Conservation (phyloP, 495 filamentous ascomycete genomes). For the Lasiosphaeris hirsuta region DNA sequence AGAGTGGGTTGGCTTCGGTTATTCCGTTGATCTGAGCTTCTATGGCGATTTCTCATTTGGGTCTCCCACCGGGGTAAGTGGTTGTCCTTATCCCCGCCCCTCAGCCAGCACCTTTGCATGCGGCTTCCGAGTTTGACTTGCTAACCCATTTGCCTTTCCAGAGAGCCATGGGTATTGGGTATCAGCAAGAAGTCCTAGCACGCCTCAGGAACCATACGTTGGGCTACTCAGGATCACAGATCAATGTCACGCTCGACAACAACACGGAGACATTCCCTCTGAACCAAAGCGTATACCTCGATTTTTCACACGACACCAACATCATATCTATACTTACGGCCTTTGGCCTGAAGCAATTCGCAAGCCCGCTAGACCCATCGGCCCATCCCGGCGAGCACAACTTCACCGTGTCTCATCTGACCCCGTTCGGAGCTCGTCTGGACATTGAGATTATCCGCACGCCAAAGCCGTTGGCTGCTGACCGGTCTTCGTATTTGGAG, state of each 20-base stretch:
- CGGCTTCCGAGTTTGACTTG: background rate
- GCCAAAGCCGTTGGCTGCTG: constrained; percentile 46
- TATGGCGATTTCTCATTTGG: constrained; percentile 56
- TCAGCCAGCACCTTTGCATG: background rate
- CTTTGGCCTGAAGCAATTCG: constrained; percentile 68
- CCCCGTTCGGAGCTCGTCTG: constrained; percentile 58
- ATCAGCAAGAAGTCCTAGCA: constrained; percentile 59
- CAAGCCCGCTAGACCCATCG: constrained; percentile 44
- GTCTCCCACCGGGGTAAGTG: constrained; percentile 51
- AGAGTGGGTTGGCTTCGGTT: constrained; percentile 74
- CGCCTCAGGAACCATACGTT: constrained; percentile 54
- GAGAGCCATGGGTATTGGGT: constrained; percentile 61
- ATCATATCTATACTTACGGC: constrained; percentile 70
- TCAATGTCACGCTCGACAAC: constrained; percentile 68
- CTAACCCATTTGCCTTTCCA: background rate
- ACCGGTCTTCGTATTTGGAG: constrained; percentile 37
- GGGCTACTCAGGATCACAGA: constrained; percentile 49
- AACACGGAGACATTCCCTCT: constrained; percentile 65
- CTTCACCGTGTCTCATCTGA: constrained; percentile 54
- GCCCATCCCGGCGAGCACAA: constrained; percentile 44
- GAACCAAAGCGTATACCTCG: constrained; percentile 63
- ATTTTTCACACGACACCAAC: constrained; percentile 85
- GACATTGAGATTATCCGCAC: constrained; percentile 63
- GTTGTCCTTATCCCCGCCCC: background rate
- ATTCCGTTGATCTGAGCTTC: constrained; percentile 61